Evolutionary conservation across 331 rosid species (phyloP).

Genomic region (Spiraea crenata): DNA sequence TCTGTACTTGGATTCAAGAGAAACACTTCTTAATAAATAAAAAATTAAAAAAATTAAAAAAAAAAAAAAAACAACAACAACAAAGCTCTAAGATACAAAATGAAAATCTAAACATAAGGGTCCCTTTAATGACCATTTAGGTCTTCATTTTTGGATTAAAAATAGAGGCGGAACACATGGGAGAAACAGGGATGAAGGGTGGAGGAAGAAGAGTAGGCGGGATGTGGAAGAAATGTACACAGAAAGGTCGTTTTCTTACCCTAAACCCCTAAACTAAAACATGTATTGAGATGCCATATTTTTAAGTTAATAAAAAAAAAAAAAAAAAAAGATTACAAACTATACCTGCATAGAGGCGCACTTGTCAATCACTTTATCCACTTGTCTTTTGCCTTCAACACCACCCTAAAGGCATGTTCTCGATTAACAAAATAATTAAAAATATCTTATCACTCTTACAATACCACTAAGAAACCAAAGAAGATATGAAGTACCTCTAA

Average conservation of each 20-base stretch:
- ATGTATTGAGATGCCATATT: neutral
- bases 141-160: no score
- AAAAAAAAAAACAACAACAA: no score
- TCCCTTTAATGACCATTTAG: no score
- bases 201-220: no score
- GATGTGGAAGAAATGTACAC: neutral
- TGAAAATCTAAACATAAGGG: constrained; percentile 6
- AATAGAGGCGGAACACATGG: no score
- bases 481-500: constrained; percentile 57
- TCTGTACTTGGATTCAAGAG: constrained; percentile 41
- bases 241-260: constrained; percentile 7
- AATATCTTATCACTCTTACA: constrained; percentile 6
- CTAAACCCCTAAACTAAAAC: neutral
- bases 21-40: constrained; percentile 24
- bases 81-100: constrained; percentile 6
- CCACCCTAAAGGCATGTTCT: constrained; percentile 59
- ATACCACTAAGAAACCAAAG: constrained; percentile 16
- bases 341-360: constrained; percentile 89
- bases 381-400: constrained; percentile 89
- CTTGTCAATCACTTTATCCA: constrained; percentile 81
- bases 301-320: neutral
- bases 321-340: constrained; percentile 6
- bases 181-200: no score
- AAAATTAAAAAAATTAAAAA: no score
- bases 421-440: constrained; percentile 15